Evolutionary conservation across 176 grass and related monocot species (phyloP).

Genomic region (Leersia perrieri): DNA sequence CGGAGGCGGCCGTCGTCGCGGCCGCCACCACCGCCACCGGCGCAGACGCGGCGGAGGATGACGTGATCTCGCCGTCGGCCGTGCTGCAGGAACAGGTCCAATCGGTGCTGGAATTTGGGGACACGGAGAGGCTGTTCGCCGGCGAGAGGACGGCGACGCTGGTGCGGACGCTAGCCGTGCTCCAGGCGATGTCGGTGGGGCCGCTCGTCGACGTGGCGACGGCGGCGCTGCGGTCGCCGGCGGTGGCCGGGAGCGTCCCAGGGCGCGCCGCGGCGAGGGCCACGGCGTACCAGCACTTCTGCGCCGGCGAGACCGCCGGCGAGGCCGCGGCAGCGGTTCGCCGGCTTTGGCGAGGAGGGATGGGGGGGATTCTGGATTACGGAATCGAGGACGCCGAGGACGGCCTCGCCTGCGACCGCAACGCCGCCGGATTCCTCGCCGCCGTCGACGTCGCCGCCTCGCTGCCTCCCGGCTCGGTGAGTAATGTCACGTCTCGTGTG

Average conservation of each 20-base stretch:
- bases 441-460: constrained; percentile 58
- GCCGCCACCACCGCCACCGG: constrained; percentile 29
- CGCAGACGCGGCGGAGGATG: constrained; percentile 16
- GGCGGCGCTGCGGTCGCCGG: constrained; percentile 42
- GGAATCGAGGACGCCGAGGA: constrained; percentile 90
- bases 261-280: constrained; percentile 44
- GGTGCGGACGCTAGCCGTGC: constrained; percentile 55
- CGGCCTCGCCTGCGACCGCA: constrained; percentile 55
- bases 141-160: constrained; percentile 51
- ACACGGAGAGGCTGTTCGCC: constrained; percentile 66
- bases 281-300: constrained; percentile 73
- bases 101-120: constrained; percentile 43
- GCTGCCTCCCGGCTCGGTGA: constrained; percentile 67
- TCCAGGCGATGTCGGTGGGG: constrained; percentile 58
- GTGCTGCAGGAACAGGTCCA: background rate
- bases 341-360: constrained; percentile 46
- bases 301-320: constrained; percentile 67
- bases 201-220: constrained; percentile 62
- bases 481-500: no score
- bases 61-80: no score
- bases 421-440: constrained; percentile 56
- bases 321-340: constrained; percentile 54
- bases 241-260: constrained; percentile 38
- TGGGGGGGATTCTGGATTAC: constrained; percentile 85
- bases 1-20: constrained; percentile 38